These are phyloP conservation scores for Pyrus pyrifolia DNA, from an alignment of 306 rosid genomes.

Conservation along the genomic window DNA sequence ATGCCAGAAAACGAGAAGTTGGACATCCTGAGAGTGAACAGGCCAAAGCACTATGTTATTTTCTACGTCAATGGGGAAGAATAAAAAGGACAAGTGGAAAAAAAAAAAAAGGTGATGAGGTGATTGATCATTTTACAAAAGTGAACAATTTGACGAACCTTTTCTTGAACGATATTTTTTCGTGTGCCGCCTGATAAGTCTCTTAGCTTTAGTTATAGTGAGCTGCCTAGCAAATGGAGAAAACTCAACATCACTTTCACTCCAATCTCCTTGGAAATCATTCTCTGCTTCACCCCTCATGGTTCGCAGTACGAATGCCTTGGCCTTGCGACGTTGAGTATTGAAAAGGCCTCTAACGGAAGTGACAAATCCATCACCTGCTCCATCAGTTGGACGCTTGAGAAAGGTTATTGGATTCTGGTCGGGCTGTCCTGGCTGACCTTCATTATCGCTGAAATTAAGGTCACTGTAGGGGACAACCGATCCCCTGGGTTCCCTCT, in stretches of 20 bases:
- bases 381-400: slow-evolving; percentile 92
- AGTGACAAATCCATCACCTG: slow-evolving; percentile 99
- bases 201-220: slow-evolving; percentile 82
- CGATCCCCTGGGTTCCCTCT: slow-evolving; percentile 45
- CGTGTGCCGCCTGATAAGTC: slow-evolving; percentile 88
- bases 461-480: slow-evolving; percentile 75
- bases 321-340: slow-evolving; percentile 89
- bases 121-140: not conserved
- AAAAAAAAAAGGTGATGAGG: not conserved
- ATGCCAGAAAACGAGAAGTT: not conserved
- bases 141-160: slow-evolving; percentile 44
- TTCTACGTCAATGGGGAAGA: not conserved
- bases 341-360: slow-evolving; percentile 87
- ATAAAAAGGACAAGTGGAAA: not conserved
- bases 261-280: slow-evolving; percentile 95
- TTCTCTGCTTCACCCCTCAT: slow-evolving; percentile 96
- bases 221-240: slow-evolving; percentile 94
- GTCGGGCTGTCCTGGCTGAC: slow-evolving; percentile 63
- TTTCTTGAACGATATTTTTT: slow-evolving; percentile 78
- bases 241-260: slow-evolving; percentile 81
- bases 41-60: not conserved
- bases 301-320: slow-evolving; percentile 84
- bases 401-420: slow-evolving; percentile 71
- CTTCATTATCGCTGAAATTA: slow-evolving; percentile 87
- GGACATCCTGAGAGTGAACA: not conserved